These are phyloP conservation scores for Populus tomentosa DNA, from an alignment of 441 rosid genomes.

Conservation along the genomic window DNA sequence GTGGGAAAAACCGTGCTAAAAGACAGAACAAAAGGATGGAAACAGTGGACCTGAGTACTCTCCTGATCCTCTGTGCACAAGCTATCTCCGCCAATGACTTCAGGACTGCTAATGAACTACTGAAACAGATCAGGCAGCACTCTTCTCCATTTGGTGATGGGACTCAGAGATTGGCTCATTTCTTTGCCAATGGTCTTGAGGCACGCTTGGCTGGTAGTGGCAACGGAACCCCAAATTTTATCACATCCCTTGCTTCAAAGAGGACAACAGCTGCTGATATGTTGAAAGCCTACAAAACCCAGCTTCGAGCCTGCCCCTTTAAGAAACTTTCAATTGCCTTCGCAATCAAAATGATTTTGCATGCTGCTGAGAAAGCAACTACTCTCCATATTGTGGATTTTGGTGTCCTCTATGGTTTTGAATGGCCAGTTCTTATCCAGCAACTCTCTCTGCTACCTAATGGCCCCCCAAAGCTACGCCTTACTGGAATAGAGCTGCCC, in stretches of 20 bases:
- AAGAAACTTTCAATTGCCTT: conserved; percentile 48
- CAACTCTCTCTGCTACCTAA: conserved; percentile 28
- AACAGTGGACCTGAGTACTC: conserved; percentile 65
- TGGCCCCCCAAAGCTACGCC: conserved; percentile 56
- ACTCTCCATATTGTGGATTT: conserved; percentile 73
- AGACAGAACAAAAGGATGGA: conserved; percentile 40
- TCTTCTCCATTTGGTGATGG: conserved; percentile 65
- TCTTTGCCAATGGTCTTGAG: conserved; percentile 79
- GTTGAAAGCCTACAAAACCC: conserved; percentile 57
- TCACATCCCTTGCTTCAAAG: conserved; percentile 24
- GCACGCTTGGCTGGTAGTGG: conserved; percentile 64
- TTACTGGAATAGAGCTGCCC: conserved; percentile 84
- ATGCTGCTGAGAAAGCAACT: conserved; percentile 42
- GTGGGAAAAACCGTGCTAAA: conserved; percentile 29
- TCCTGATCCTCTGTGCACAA: conserved; percentile 66
- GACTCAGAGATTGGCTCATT: conserved; percentile 70
- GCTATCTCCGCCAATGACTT: conserved; percentile 53
- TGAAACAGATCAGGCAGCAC: conserved; percentile 60
- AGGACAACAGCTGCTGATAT: conserved; percentile 49
- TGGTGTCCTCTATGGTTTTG: conserved; percentile 71
- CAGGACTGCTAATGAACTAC: conserved; percentile 54
- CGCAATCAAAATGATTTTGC: conserved; percentile 41
- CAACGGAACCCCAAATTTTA: conserved; percentile 28
- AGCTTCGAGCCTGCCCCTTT: conserved; percentile 50
- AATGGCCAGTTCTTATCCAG: conserved; percentile 80